Percentiles rank a stretch among this genome's conserved stretches.
Conservation (phyloP, 768 basidiomycete species). For the Naganishia onofrii region DNA sequence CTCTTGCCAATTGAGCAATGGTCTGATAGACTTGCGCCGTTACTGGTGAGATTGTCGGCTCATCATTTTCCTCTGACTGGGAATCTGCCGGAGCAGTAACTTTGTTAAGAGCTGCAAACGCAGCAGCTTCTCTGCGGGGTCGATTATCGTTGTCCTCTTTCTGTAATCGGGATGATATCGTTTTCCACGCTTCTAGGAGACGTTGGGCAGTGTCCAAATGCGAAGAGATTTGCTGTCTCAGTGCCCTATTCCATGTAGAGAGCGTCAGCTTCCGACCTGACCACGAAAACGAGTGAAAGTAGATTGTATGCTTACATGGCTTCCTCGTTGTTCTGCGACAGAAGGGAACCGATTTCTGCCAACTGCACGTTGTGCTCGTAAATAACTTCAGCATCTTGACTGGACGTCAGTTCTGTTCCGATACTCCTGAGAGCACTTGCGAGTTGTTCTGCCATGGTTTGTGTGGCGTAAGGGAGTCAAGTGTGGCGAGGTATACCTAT, state of each 20-base stretch:
- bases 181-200: not conserved
- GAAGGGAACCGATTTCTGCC: not conserved
- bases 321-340: not conserved
- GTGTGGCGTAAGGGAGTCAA: not conserved
- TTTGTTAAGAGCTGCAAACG: constrained; percentile 7
- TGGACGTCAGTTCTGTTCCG: not conserved
- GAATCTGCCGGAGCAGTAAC: not conserved
- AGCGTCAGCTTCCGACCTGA: not conserved
- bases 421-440: not conserved
- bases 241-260: not conserved
- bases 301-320: constrained; percentile 1
- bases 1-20: constrained; percentile 59
- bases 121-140: constrained; percentile 2
- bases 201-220: not conserved
- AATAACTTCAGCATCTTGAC: not conserved
- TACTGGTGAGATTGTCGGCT: not conserved
- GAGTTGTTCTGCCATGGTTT: not conserved
- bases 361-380: not conserved
- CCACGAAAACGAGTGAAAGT: not conserved
- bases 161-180: not conserved
- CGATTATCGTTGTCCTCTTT: not conserved
- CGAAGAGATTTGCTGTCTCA: not conserved
- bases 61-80: no score
- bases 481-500: no score
- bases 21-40: constrained; percentile 5